These are phyloP conservation scores for Syzygium oleosum DNA, from an alignment of 345 rosid species.

Conservation along the genomic window DNA sequence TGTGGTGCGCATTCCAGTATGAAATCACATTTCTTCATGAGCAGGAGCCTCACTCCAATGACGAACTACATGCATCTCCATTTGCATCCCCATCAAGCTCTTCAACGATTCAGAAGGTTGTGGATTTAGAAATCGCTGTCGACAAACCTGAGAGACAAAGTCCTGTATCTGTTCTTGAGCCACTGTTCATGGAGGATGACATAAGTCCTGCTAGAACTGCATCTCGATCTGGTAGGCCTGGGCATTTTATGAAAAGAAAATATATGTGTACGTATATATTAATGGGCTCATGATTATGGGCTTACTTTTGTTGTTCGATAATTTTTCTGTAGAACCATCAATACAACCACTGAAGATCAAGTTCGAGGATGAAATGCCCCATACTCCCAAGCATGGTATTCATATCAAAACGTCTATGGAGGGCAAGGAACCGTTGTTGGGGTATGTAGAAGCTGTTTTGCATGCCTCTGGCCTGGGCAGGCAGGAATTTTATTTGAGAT, in stretches of 20 bases:
- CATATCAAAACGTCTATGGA: constrained; percentile 25
- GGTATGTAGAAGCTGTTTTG: constrained; percentile 48
- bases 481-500: constrained; percentile 61
- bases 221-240: constrained; percentile 47
- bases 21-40: constrained; percentile 1
- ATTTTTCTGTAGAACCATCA: constrained; percentile 38
- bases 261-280: background rate
- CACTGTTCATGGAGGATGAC: constrained; percentile 63
- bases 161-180: constrained; percentile 94
- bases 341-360: constrained; percentile 59
- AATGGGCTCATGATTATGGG: background rate
- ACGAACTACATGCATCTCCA: constrained; percentile 28
- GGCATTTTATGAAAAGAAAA: background rate
- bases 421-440: constrained; percentile 38
- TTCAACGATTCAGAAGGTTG: constrained; percentile 24
- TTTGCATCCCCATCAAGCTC: constrained; percentile 38
- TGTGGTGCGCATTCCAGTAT: background rate
- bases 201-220: constrained; percentile 52
- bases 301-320: background rate
- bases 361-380: constrained; percentile 44
- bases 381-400: constrained; percentile 14
- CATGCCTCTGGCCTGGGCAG: constrained; percentile 50
- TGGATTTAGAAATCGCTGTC: constrained; percentile 28
- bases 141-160: constrained; percentile 57
- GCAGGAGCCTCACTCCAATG: constrained; percentile 37